Evolutionary conservation across 495 filamentous ascomycete genomes (phyloP), one percentile per base, ranked within the genome.

Genomic region (Rostrohypoxylon terebratum): DNA sequence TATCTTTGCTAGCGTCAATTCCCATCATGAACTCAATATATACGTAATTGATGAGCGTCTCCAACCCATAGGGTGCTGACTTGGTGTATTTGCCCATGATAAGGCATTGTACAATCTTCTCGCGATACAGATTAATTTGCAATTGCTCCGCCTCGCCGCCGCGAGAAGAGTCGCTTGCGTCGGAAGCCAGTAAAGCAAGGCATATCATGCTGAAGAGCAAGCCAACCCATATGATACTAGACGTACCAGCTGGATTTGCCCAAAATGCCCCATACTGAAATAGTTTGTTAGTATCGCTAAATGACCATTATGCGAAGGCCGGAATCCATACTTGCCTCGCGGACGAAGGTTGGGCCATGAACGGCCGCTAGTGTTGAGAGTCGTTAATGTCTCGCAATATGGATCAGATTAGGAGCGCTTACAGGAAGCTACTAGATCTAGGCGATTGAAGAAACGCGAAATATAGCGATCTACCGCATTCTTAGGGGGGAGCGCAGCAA

Each of bases 51-150:
- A 80, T 65, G 20, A 86, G 33, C 0, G 83, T 76, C 61, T 86
- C 83, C 3, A 85, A 61, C 11, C 81, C 81, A 71, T 80, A 77
- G 4, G 75, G 73, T 0, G 79, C 80, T 1, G 75, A 80, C 6
- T 79, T 83, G 10, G 81, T 81, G 75, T 84, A 84, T 55, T 82
- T 79, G 8, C 73, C 81, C 1, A 84, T 66, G 11, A 77, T 59
- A 11, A 83, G 75, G 23, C 78, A 80, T 28, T 83, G 81, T 4
- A 78, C 80, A 18, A 67, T 73, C 38, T 65, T 68, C 14, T 70
- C 53, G 18, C 77, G 74, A 60, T 75, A 81, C 11, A 55, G 45
- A 18, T 76, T 61, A 36, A 78, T 58, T 38, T 58, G 54, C 14
- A 58, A n/a, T 34, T 58, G 54, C 20, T 58, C 33, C 3, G 33